Base-by-base conservation (phyloP, 176 grass and related monocot genomes). In the Rhynchospora pubera region DNA sequence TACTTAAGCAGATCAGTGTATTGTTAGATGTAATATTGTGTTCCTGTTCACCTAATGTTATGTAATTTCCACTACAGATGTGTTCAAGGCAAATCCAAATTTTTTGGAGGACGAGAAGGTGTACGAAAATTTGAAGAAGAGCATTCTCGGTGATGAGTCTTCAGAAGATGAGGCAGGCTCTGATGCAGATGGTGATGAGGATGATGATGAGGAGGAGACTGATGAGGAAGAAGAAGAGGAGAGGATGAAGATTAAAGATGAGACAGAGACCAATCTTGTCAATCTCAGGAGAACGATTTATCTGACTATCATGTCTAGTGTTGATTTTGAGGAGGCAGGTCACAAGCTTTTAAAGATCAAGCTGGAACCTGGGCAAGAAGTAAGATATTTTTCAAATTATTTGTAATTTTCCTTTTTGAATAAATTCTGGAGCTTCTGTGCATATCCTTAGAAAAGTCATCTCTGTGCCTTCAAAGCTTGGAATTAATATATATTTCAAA, bases 221-320 rank as follows among this genome's bases (percentile, higher is more conserved):
- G 92, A 94, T 9, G 81, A 88, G 14, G 90, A 95, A 58, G 89
- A 93, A 10, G 91, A 98, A 34, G 88, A 89, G 59, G 92, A 98
- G 26, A 47, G 80, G 47, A 98, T 98, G 92, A 85, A 93, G 62
- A 98, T 98, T 68, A 91, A 91, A 18, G 96, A 98, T 76, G 83
- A 87, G 76, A 98, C 92, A 5, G 96, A 98, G 84, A 98, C 96
- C 0, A 98, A 98, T 85, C 89, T 93, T n/a, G 53, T 98, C 30
- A 98, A 98, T 69, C 87, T 98, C 30, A 88, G 96, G 26, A 95
- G 96, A 90, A 93, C 91, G 15, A 95, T 98, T 79, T 98, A 95
- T 88, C 87, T 98, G 34, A 98, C 96, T 53, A 98, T 98, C 43
- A 98, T 98, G 90, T 98, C 96, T 3, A 98, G 96, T 83, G 92